These are phyloP conservation scores for Epichloe sp. DNA, from an alignment of 2,329 filamentous ascomycete genomes.

Conservation along the genomic window DNA sequence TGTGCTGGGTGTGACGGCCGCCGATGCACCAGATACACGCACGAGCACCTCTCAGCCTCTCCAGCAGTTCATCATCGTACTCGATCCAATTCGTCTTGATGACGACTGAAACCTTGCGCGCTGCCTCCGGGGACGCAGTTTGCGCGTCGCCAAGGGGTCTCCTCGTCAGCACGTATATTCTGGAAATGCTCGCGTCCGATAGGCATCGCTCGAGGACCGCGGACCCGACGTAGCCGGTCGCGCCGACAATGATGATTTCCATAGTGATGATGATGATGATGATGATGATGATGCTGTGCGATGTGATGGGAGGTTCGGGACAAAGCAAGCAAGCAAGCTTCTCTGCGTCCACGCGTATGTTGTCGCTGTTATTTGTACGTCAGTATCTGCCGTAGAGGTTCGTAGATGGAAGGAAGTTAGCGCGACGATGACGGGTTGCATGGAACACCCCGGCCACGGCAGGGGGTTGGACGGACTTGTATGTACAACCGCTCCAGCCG, in stretches of 20 bases:
- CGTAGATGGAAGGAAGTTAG: no score
- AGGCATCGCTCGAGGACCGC: slow-evolving; percentile 1
- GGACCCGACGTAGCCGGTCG: slow-evolving; percentile 4
- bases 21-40: slow-evolving; percentile 3
- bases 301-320: no score
- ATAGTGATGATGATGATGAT: neutral
- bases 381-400: no score
- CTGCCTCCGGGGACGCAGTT: neutral
- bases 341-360: no score
- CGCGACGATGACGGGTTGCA: no score
- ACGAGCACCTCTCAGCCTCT: neutral
- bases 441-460: no score
- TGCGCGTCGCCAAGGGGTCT: neutral
- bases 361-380: no score
- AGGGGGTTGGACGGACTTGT: no score
- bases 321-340: no score
- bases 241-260: slow-evolving; percentile 1
- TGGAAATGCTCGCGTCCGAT: neutral
- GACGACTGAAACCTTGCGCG: neutral
- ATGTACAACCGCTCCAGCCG: no score
- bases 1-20: neutral
- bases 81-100: neutral
- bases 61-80: neutral
- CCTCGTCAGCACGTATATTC: neutral
- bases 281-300: no score